These are phyloP conservation scores for Spathaspora boniae DNA, from an alignment of 805 yeast species.

Conservation along the genomic window DNA sequence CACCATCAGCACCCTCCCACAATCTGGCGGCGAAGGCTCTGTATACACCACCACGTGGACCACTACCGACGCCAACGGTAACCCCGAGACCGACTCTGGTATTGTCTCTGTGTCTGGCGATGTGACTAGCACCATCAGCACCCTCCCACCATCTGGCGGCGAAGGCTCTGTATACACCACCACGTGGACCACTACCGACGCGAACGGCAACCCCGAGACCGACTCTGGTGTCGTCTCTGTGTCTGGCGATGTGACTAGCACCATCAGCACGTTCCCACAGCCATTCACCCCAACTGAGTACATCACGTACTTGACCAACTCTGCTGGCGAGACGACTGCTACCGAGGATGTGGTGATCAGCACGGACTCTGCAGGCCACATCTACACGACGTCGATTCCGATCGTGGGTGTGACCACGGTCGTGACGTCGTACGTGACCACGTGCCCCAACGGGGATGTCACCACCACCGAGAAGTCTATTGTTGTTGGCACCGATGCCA, in stretches of 20 bases:
- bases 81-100: constrained; percentile 16
- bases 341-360: no score
- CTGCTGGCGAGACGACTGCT: no score
- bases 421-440: no score
- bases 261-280: constrained; percentile 1
- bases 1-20: constrained; percentile 5
- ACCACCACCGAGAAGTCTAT: no score
- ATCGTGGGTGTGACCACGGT: no score
- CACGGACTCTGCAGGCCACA: no score
- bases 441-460: no score
- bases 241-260: constrained; percentile 3
- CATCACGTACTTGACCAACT: no score
- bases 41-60: constrained; percentile 12
- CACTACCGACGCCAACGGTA: constrained; percentile 10
- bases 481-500: no score
- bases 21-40: background rate
- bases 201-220: constrained; percentile 5
- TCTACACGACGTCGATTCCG: no score
- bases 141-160: constrained; percentile 7
- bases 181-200: constrained; percentile 7
- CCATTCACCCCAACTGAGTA: constrained; percentile 7
- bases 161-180: constrained; percentile 10
- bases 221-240: constrained; percentile 6
- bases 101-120: constrained; percentile 10
- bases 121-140: constrained; percentile 1